These are phyloP conservation scores for Rheum nobile DNA, from an alignment of 148 eudicot species.

Conservation along the genomic window DNA sequence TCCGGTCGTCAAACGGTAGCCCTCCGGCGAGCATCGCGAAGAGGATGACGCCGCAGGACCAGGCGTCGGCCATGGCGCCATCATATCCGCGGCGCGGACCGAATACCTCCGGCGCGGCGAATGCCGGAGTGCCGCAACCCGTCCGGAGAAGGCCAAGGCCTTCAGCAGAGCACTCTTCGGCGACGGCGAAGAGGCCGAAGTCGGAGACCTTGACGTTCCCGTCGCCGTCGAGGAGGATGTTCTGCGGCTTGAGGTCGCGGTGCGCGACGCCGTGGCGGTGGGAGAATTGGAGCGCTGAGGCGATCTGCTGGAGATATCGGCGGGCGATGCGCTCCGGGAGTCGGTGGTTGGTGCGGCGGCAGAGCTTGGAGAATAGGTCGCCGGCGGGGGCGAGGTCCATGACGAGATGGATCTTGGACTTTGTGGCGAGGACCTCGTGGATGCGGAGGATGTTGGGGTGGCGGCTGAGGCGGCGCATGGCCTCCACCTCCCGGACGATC, in stretches of 20 bases:
- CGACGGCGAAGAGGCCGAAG: constrained; percentile 66
- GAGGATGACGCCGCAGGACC: constrained; percentile 73
- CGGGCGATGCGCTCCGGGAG: constrained; percentile 43
- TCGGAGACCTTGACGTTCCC: constrained; percentile 46
- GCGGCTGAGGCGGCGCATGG: constrained; percentile 53
- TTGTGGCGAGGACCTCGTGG: constrained; percentile 67
- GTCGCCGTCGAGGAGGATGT: constrained; percentile 37
- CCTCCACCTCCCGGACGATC: constrained; percentile 49
- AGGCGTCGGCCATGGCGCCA: constrained; percentile 67
- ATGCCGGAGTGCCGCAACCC: constrained; percentile 34
- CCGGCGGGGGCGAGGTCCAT: constrained; percentile 76
- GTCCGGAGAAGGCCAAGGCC: constrained; percentile 28
- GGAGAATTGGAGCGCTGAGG: constrained; percentile 52
- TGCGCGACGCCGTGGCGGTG: constrained; percentile 63
- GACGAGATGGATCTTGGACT: constrained; percentile 48
- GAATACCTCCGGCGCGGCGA: constrained; percentile 59
- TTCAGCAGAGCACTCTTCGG: constrained; percentile 12
- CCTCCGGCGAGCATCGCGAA: constrained; percentile 42
- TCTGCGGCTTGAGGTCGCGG: constrained; percentile 72
- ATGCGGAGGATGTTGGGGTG: constrained; percentile 61
- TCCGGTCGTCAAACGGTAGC: constrained; percentile 62
- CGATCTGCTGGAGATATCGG: constrained; percentile 39
- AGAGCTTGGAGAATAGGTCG: constrained; percentile 38
- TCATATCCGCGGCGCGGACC: constrained; percentile 38
- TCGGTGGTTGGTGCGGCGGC: constrained; percentile 28